Conservation (phyloP, 768 basidiomycete species). For the Termitomyces sp. region DNA sequence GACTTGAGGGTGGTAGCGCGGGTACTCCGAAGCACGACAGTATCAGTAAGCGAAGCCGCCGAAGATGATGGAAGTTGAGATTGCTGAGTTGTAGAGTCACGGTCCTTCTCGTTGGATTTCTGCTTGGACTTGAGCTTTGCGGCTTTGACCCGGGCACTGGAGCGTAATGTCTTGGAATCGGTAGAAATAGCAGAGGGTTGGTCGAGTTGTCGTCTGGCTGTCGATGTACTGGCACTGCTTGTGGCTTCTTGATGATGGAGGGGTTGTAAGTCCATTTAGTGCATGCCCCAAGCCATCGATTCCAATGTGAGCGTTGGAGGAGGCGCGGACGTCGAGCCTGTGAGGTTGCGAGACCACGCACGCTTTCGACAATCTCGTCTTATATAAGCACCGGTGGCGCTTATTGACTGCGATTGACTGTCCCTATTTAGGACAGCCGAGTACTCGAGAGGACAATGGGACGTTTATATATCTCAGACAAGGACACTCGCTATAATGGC, state of each 20-base stretch:
- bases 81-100: constrained; percentile 36
- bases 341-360: constrained; percentile 28
- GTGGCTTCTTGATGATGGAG: constrained; percentile 68
- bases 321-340: constrained; percentile 31
- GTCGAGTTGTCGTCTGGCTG: constrained; percentile 39
- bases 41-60: constrained; percentile 29
- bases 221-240: constrained; percentile 58
- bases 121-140: constrained; percentile 71
- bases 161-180: constrained; percentile 62
- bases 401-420: constrained; percentile 15
- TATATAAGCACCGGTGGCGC: constrained; percentile 46
- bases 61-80: constrained; percentile 29
- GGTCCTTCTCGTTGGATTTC: constrained; percentile 54
- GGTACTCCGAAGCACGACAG: constrained; percentile 37
- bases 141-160: constrained; percentile 73
- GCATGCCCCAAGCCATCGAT: constrained; percentile 86
- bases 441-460: not conserved
- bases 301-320: constrained; percentile 35
- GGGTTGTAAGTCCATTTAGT: constrained; percentile 92
- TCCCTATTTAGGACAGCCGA: not conserved
- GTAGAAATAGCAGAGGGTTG: constrained; percentile 35
- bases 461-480: not conserved
- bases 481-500: not conserved
- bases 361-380: constrained; percentile 34
- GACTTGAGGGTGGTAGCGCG: constrained; percentile 42